phyloP scores from a whole-genome alignment of 371 early-diverging fungal species.

The Actinomortierella ambigua region DNA sequence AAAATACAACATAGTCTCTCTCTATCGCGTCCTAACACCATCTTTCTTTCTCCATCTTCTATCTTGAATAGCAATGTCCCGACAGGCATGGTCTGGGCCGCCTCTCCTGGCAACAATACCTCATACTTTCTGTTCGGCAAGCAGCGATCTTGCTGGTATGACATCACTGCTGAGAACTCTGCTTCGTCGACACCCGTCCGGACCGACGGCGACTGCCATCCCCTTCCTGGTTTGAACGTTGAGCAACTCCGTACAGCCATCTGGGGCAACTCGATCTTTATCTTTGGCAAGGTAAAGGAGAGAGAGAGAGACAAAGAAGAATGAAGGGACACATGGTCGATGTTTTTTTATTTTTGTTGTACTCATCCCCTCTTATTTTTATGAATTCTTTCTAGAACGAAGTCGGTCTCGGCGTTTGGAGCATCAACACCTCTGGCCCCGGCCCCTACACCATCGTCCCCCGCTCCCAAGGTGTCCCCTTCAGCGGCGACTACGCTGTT shows the following conservation, averaged over 20 bases:
- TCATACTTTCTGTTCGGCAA: conserved; percentile 38
- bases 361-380: neutral
- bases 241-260: conserved; percentile 16
- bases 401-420: conserved; percentile 41
- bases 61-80: conserved; percentile 25
- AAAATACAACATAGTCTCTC: no score
- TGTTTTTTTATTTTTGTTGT: no score
- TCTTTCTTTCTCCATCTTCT: neutral
- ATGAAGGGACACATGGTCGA: neutral
- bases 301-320: conserved; percentile 1
- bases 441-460: conserved; percentile 31
- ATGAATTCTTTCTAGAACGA: conserved; percentile 21
- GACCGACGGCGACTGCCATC: conserved; percentile 26
- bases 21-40: no score
- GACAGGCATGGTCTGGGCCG: conserved; percentile 27
- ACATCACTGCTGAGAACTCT: conserved; percentile 18
- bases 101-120: conserved; percentile 23
- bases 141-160: conserved; percentile 29
- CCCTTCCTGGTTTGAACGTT: conserved; percentile 27
- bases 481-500: conserved; percentile 19
- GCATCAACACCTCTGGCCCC: conserved; percentile 16
- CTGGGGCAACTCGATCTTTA: conserved; percentile 19
- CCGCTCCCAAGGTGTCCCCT: conserved; percentile 32
- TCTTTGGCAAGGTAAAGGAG: conserved; percentile 58
- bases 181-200: conserved; percentile 17